Evolutionary conservation across 306 rosid species (phyloP).

Genomic region (Prunus mume): DNA sequence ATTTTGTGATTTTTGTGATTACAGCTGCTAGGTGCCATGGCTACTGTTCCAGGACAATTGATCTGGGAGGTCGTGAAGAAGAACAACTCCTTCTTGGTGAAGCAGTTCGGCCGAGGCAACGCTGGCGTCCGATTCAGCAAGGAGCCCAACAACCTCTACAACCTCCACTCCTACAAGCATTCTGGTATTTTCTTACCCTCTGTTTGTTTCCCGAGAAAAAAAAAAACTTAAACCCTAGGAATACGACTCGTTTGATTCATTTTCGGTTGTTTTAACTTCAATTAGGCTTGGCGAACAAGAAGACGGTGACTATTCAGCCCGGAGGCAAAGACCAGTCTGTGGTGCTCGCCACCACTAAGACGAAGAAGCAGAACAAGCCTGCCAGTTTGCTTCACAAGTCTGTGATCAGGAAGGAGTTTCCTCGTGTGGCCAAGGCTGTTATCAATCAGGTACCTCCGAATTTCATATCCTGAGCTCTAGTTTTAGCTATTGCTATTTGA

Average conservation of each 20-base stretch:
- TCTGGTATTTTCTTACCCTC: slow-evolving; percentile 41
- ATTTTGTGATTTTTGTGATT: not conserved
- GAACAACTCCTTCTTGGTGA: slow-evolving; percentile 70
- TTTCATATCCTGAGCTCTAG: not conserved
- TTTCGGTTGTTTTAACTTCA: not conserved
- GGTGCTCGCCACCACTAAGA: slow-evolving; percentile 71
- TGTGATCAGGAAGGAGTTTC: slow-evolving; percentile 69
- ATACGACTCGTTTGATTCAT: not conserved
- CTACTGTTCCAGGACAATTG: slow-evolving; percentile 68
- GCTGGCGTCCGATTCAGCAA: slow-evolving; percentile 71
- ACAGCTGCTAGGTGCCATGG: slow-evolving; percentile 26
- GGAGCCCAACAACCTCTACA: slow-evolving; percentile 82
- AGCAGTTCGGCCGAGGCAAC: slow-evolving; percentile 75
- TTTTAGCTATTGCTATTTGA: not conserved
- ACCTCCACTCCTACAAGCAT: slow-evolving; percentile 64
- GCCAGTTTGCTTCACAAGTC: slow-evolving; percentile 60
- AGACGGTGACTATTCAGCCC: slow-evolving; percentile 68
- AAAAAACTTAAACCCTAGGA: not conserved
- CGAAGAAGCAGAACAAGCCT: slow-evolving; percentile 75
- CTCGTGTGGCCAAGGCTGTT: slow-evolving; percentile 69
- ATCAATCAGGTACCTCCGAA: slow-evolving; percentile 53
- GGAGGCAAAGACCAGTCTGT: slow-evolving; percentile 59
- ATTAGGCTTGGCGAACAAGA: slow-evolving; percentile 78
- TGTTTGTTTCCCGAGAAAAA: not conserved
- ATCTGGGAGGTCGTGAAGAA: slow-evolving; percentile 87